Percentiles rank a stretch among this genome's conserved stretches.
These are phyloP conservation scores for Talaromyces sp. DNA, from an alignment of 2,329 filamentous ascomycete species.

Conservation along the genomic window DNA sequence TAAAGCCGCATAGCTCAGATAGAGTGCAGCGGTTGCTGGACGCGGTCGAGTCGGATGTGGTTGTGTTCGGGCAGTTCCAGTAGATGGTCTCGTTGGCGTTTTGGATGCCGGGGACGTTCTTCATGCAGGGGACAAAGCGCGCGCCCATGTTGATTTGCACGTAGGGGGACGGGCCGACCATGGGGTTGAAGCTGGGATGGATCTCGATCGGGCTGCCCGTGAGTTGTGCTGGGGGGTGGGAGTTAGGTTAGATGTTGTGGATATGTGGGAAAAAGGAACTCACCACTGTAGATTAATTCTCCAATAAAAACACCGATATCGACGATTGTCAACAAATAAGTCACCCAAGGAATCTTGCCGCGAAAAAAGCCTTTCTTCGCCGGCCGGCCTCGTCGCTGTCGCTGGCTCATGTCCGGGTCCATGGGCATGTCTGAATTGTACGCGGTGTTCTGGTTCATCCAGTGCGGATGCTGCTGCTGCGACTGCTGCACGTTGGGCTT, in stretches of 20 bases:
- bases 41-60: slow-evolving; percentile 49
- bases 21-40: slow-evolving; percentile 62
- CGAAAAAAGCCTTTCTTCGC: slow-evolving; percentile 44
- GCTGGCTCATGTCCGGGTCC: slow-evolving; percentile 16
- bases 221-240: slow-evolving; percentile 47
- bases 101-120: slow-evolving; percentile 52
- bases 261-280: slow-evolving; percentile 22
- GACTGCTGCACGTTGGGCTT: slow-evolving; percentile 31
- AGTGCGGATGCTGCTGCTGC: slow-evolving; percentile 25
- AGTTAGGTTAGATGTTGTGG: not conserved
- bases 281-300: slow-evolving; percentile 80
- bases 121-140: slow-evolving; percentile 91
- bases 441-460: slow-evolving; percentile 39
- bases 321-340: slow-evolving; percentile 70
- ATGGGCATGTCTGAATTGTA: slow-evolving; percentile 37
- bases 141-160: slow-evolving; percentile 97
- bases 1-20: slow-evolving; percentile 77
- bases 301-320: slow-evolving; percentile 84
- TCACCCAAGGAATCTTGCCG: slow-evolving; percentile 67
- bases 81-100: slow-evolving; percentile 26
- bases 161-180: slow-evolving; percentile 90
- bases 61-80: slow-evolving; percentile 81
- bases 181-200: slow-evolving; percentile 84
- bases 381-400: slow-evolving; percentile 9
- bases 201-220: slow-evolving; percentile 67